Percentiles rank a stretch among this genome's conserved stretches.
Conservation (phyloP, 495 filamentous ascomycete species). For the Penicillium diatomitis region DNA sequence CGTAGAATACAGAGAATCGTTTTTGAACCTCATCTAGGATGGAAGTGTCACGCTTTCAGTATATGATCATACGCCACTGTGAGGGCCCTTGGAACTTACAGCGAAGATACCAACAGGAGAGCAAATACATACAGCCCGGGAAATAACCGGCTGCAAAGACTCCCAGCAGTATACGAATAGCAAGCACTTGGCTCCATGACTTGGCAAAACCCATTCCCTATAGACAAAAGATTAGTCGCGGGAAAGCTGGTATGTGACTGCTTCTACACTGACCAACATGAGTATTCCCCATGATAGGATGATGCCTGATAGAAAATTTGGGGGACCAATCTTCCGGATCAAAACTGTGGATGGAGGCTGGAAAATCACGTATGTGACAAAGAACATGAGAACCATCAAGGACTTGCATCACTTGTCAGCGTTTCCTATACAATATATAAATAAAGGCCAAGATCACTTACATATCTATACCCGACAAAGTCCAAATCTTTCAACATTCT, state of each 20-base stretch:
- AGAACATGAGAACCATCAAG: conserved; percentile 55
- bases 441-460: background rate
- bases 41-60: background rate
- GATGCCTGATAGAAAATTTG: background rate
- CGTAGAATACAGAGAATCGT: conserved; percentile 49
- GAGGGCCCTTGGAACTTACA: background rate
- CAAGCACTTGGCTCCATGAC: conserved; percentile 36
- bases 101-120: conserved; percentile 7
- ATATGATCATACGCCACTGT: background rate
- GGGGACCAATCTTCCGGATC: conserved; percentile 50
- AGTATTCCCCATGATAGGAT: background rate
- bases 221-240: background rate
- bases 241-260: background rate
- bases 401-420: conserved; percentile 24
- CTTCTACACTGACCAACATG: background rate
- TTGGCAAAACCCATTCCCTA: conserved; percentile 34
- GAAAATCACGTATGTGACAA: conserved; percentile 54
- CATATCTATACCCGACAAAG: conserved; percentile 1
- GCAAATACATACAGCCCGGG: conserved; percentile 9
- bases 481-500: conserved; percentile 1
- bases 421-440: no score
- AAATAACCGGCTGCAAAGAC: conserved; percentile 43
- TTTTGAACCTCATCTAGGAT: conserved; percentile 32
- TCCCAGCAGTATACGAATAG: conserved; percentile 45
- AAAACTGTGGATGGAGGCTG: conserved; percentile 51